phyloP scores from a whole-genome alignment of 345 rosid species.

The Salix koriyanagi region DNA sequence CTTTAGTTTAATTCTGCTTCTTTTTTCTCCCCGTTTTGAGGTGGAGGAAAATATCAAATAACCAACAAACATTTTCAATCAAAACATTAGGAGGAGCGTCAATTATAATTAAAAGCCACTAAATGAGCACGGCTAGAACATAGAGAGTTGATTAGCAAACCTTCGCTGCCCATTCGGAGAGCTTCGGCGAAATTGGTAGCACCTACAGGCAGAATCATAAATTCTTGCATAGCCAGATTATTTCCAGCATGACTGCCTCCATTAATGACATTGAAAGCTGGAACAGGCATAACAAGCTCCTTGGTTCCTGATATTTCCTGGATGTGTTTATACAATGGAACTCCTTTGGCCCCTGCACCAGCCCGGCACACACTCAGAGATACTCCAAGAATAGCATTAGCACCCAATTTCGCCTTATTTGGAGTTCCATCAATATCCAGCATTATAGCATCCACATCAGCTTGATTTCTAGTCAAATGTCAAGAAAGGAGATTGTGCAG shows the following conservation, averaged over 20 bases:
- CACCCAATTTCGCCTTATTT: slow-evolving; percentile 85
- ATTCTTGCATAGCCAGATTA: slow-evolving; percentile 98
- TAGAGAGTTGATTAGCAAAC: slow-evolving; percentile 32
- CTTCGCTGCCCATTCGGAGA: slow-evolving; percentile 94
- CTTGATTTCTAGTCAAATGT: slow-evolving; percentile 63
- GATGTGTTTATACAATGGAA: slow-evolving; percentile 85
- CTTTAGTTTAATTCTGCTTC: no score
- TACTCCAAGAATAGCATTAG: slow-evolving; percentile 93
- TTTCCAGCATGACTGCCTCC: slow-evolving; percentile 99
- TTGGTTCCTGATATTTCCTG: slow-evolving; percentile 81
- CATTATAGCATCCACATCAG: slow-evolving; percentile 79
- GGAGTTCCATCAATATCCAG: slow-evolving; percentile 84
- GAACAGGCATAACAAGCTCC: slow-evolving; percentile 98
- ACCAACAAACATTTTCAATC: no score
- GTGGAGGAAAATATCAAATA: no score
- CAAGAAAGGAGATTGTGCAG: background rate
- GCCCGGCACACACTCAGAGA: slow-evolving; percentile 91
- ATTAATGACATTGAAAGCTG: slow-evolving; percentile 92
- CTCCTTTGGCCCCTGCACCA: slow-evolving; percentile 91
- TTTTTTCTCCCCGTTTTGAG: no score
- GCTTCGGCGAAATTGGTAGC: slow-evolving; percentile 87
- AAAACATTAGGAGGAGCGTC: no score
- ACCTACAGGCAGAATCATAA: slow-evolving; percentile 92
- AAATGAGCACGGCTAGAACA: background rate
- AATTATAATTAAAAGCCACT: no score